These are phyloP conservation scores for Raphanus sativus DNA, from an alignment of 345 rosid genomes.

Conservation along the genomic window DNA sequence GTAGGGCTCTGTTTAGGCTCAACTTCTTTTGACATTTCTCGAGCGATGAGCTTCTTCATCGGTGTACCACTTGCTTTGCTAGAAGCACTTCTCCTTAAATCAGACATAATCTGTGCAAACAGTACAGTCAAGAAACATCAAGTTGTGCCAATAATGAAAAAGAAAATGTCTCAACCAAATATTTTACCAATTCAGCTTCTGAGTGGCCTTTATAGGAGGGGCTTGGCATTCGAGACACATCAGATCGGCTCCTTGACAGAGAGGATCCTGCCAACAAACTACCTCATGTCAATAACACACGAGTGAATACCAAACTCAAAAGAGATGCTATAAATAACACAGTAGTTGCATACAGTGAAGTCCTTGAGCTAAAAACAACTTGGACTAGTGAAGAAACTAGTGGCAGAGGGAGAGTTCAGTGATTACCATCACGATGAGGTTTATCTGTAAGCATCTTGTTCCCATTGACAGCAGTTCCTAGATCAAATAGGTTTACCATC, in stretches of 20 bases:
- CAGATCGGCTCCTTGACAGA: slow-evolving; percentile 72
- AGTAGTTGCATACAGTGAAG: background rate
- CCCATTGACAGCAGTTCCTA: slow-evolving; percentile 53
- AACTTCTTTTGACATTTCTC: slow-evolving; percentile 80
- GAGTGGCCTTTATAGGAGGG: slow-evolving; percentile 51
- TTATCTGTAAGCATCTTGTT: slow-evolving; percentile 50
- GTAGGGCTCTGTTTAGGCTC: slow-evolving; percentile 56
- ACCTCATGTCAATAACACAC: slow-evolving; percentile 35
- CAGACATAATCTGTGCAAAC: slow-evolving; percentile 55
- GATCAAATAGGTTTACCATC: slow-evolving; percentile 66
- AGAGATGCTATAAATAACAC: background rate
- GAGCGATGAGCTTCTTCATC: slow-evolving; percentile 79
- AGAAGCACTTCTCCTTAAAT: slow-evolving; percentile 58
- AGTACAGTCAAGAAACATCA: slow-evolving; percentile 26
- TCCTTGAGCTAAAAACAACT: background rate
- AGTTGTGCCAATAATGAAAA: slow-evolving; percentile 33
- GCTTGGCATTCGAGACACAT: slow-evolving; percentile 53
- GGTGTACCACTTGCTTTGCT: slow-evolving; percentile 64
- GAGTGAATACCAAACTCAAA: slow-evolving; percentile 16
- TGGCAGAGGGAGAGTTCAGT: background rate
- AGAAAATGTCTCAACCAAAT: background rate
- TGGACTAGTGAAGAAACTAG: background rate
- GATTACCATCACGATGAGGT: slow-evolving; percentile 61
- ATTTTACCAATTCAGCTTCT: slow-evolving; percentile 63
- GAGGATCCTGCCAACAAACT: slow-evolving; percentile 49